phyloP scores from a whole-genome alignment of 2,329 filamentous ascomycete species.

The Dryadomyces quercivorus region DNA sequence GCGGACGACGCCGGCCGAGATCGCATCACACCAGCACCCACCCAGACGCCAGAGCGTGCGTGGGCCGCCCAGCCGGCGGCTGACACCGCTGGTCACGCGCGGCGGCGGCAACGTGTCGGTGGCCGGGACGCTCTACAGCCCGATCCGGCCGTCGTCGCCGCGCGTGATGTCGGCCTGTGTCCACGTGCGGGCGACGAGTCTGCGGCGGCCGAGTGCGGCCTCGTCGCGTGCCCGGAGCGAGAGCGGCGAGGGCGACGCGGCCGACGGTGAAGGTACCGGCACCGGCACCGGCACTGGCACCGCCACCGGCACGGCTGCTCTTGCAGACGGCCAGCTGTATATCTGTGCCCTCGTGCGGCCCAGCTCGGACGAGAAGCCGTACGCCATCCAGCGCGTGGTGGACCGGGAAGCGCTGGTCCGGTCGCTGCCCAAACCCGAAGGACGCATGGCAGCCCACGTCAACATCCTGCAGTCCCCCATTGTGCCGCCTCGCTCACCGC shows the following conservation, averaged over 20 bases:
- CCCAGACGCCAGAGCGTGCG: background rate
- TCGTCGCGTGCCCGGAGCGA: background rate
- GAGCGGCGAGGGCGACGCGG: background rate
- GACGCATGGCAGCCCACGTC: constrained; percentile 5
- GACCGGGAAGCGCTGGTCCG: constrained; percentile 34
- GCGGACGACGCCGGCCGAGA: background rate
- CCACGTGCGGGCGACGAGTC: constrained; percentile 8
- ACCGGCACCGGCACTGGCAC: no score
- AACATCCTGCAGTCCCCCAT: constrained; percentile 8
- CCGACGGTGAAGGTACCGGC: background rate
- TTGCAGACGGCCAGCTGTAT: constrained; percentile 15
- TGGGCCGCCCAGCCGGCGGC: background rate
- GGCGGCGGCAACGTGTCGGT: background rate
- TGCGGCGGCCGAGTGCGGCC: background rate
- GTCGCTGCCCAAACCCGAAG: constrained; percentile 26
- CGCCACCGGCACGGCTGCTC: background rate
- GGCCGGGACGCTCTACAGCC: background rate
- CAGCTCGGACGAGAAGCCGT: constrained; percentile 25
- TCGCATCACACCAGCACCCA: background rate
- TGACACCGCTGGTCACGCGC: constrained; percentile 8
- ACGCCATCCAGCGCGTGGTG: constrained; percentile 37
- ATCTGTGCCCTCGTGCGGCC: constrained; percentile 34
- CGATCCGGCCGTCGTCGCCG: constrained; percentile 2
- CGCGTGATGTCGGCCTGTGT: constrained; percentile 9
- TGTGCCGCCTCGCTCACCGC: background rate